Evolutionary conservation across 1,284 basidiomycete genomes (phyloP).

Genomic region (Moesziomyces aphidis): DNA sequence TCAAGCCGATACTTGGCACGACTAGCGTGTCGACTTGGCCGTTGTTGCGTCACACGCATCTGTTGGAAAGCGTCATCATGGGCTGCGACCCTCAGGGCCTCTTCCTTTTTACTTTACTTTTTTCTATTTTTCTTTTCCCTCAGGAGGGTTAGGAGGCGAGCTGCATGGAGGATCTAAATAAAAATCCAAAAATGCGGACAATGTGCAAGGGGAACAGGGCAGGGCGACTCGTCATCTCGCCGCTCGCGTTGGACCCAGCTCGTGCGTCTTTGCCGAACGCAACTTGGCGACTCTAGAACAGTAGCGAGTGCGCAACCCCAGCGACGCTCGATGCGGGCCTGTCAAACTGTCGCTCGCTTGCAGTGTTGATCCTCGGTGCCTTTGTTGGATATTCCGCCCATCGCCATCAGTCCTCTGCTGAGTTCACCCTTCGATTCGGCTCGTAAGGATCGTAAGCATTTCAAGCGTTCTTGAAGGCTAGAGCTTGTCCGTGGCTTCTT

Average conservation of each 20-base stretch:
- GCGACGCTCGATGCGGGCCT: background rate
- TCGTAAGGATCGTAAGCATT: too few species aligned
- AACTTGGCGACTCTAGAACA: background rate
- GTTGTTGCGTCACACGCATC: background rate
- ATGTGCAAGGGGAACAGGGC: background rate
- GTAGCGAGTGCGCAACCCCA: too few species aligned
- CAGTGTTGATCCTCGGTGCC: background rate
- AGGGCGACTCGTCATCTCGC: background rate
- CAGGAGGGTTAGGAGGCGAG: background rate
- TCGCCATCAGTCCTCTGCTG: too few species aligned
- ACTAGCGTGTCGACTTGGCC: background rate
- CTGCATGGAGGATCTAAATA: background rate
- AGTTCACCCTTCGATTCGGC: too few species aligned
- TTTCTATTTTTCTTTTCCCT: background rate
- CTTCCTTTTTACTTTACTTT: background rate
- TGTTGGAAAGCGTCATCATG: constrained; percentile 21
- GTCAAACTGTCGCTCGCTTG: background rate
- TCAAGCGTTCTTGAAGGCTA: too few species aligned
- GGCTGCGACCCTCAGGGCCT: background rate
- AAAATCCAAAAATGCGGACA: background rate
- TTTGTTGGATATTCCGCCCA: too few species aligned
- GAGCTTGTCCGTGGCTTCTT: too few species aligned
- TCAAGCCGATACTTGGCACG: background rate
- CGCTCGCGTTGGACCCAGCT: too few species aligned
- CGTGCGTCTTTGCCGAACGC: background rate